Base-by-base conservation (phyloP, 1,139 yeast genomes). In the Geotrichum restrictum region DNA sequence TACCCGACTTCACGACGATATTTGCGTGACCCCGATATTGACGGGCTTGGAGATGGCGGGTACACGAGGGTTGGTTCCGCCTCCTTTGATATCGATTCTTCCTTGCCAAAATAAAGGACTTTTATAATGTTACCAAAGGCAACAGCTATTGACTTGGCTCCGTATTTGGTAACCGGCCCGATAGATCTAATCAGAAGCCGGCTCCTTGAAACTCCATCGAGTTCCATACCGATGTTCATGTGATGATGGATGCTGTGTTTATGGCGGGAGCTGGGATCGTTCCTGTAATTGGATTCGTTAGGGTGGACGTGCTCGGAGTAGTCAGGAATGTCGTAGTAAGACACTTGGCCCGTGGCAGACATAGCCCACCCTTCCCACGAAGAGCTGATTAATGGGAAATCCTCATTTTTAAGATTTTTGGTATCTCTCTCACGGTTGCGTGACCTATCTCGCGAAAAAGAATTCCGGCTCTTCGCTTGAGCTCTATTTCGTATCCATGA, bases 281-380 rank as follows among this genome's bases (percentile, higher is more conserved):
- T 10, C 24, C 29, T 27, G 34, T 27, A 11, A 34, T 39, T 32
- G 21, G 42, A 29, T 1, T 43, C 31, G 43, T 74, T 74, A 0
- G 93, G 93, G 48, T 85, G 78, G 47, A 78, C 79, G 63, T 83
- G 85, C 51, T 74, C 75, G 14, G 78, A 71, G 36, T 41, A 31
- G 43, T 74, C 74, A 0, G 93, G 93, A 48, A 85, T 78, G 48
- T 78, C 79, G 63, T 83, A 85, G 52, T 74, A 75, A 16, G 78
- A 71, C 14, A 83, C 74, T 46, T 76, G 76, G 0, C 95, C 95
- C 55, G 78, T 77, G 22, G 81, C 79, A 2, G 79, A 75, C 72
- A 88, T 78, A 1, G 88, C 82, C 77, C 88, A 88, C 0, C 94
- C 95, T 66, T 85, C 89, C 91, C 94, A 86, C 5, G 78, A 62